Evolutionary conservation across 805 yeast genomes (phyloP), one percentile per base, ranked within the genome.

Genomic region (Candida vaughaniae): DNA sequence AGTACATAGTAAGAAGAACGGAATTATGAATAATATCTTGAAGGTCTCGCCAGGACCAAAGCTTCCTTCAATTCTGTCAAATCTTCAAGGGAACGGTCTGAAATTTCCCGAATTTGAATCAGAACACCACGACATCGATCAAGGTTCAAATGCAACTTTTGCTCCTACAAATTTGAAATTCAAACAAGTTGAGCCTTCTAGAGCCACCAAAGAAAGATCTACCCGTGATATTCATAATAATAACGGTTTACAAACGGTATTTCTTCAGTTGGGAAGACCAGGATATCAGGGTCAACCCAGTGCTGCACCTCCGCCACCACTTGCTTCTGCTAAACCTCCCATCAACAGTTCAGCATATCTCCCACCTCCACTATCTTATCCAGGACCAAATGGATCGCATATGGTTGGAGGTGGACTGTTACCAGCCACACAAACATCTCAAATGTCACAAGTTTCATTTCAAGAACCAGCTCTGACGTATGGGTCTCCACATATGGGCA

Each of bases 191-290:
- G 39, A 31, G n/a, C 25, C 35, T 3, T 17, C 32, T 4, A 30
- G 17, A 12, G 14, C 23, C 12, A 30, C 29, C 12, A 7, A 19
- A 8, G 12, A 19, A 5, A 20, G 17, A 11, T 25, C 7, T 3
- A 20, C 5, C 14, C 17, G 35, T 3, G 39, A 36, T 26, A 25
- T 31, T 16, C 31, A 36, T 25, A 16, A 10, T 5, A 31, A 30
- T 22, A 36, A 36, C 16, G 39, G 39, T 4, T 19, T 31, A 19
- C 39, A 36, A 31, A 36, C 39, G 22, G 39, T 36, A n/a, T 36
- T 36, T 20, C 29, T 36, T 17, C 39, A 33, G 2, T 31, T 36
- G 16, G 38, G 38, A 16, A 28, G 33, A 22, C 19, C 36, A 18
- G 28, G 23, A 20, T 7, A 6, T 10, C 31, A 28, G 15, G n/a